These are phyloP conservation scores for Phytophthora litchii DNA, from an alignment of 352 stramenopile species.

Conservation along the genomic window DNA sequence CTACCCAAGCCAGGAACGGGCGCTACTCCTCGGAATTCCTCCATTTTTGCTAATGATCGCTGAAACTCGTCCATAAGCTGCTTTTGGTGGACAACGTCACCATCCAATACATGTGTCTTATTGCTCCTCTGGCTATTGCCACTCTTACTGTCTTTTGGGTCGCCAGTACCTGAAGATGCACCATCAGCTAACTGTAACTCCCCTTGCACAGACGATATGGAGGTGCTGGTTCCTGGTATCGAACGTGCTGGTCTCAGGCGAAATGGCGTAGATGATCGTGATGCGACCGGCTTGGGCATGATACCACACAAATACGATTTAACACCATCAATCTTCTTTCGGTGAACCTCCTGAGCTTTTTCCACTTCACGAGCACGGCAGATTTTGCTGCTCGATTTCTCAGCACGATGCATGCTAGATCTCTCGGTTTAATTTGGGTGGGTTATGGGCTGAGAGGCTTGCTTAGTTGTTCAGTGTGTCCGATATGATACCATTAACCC, in stretches of 20 bases:
- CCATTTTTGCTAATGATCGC: constrained; percentile 44
- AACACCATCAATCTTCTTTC: constrained; percentile 72
- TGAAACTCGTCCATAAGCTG: constrained; percentile 34
- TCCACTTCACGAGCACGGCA: constrained; percentile 74
- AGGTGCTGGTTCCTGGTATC: constrained; percentile 16
- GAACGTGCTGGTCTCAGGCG: constrained; percentile 23
- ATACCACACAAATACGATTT: constrained; percentile 57
- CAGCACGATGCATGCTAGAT: constrained; percentile 64
- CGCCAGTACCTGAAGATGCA: constrained; percentile 2
- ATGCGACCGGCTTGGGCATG: constrained; percentile 35
- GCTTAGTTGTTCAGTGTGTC: not conserved
- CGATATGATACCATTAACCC: constrained; percentile 12
- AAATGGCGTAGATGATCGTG: constrained; percentile 26
- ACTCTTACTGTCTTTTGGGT: constrained; percentile 3
- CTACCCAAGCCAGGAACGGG: constrained; percentile 29
- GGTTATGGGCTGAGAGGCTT: not conserved
- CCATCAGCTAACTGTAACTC: constrained; percentile 1
- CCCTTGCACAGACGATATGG: constrained; percentile 2
- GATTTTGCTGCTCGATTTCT: constrained; percentile 83
- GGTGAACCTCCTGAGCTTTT: constrained; percentile 70
- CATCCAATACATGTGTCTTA: constrained; percentile 10
- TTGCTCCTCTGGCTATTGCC: not conserved
- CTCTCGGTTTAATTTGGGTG: not conserved
- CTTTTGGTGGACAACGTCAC: not conserved
- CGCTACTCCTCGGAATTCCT: constrained; percentile 52